Evolutionary conservation across 2,329 filamentous ascomycete genomes (phyloP), one percentile per base, ranked within the genome.

Genomic region (Biscogniauxia mediterranea): DNA sequence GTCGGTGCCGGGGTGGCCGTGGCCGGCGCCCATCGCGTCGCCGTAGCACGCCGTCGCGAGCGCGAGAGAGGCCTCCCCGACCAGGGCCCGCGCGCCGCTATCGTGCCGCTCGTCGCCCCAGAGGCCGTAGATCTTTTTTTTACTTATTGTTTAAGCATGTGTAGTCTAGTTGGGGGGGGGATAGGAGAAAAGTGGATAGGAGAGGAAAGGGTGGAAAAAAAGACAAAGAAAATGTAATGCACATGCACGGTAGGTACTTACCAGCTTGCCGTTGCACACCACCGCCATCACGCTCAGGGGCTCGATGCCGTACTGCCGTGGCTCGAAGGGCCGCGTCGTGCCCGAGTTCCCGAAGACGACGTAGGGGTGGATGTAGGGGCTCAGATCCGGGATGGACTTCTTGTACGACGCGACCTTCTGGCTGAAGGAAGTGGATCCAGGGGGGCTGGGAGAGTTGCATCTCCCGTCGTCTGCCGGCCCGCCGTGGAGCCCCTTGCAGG

Each of bases 41-140:
- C 64, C 64, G 23, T 61, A 83, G 66, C 83, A 85, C 26, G 79
- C 70, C 51, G 79, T 78, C 0, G 78, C 82, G 25, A 85, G 71
- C 0, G 79, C 75, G 28, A 85, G 75, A 3, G 78, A 79, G 1
- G 78, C 76, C 65, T 85, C 83, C 17, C 82, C 82, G 2, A 80
- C 75, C 59, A 78, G 68, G 5, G 77, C 70, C 32, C 71, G 66
- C 1, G 60, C 61, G 8, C 76, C 74, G 55, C 78, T 76, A 25
- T 78, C 79, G 13, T 81, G 82, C 59, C 85, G 85, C 9, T 77
- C 80, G 66, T 85, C 82, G 13, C 81, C 82, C 81, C 81, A 84
- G 38, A 85, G 72, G 2, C 81, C 82, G 63, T 84, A 85, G 59
- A 81, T 73, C 74, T 79, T 59, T 21, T 49, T 79, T 59, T 21